Evolutionary conservation across 2,329 filamentous ascomycete species (phyloP).

Genomic region (Diaporthe sp.): DNA sequence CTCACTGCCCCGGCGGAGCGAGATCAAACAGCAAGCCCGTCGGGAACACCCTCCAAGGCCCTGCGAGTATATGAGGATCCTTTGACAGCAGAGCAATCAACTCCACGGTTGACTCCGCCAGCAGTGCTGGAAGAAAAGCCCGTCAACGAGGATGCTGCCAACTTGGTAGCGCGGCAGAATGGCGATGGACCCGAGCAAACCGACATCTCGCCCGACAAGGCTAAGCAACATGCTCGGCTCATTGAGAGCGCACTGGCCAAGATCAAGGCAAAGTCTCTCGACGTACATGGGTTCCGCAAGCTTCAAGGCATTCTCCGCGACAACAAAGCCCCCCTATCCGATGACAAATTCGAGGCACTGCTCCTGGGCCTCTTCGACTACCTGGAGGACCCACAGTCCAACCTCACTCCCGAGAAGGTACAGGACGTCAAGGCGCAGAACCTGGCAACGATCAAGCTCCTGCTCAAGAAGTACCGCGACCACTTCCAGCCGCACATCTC

Average conservation of each 20-base stretch:
- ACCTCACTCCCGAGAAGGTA: constrained; percentile 72
- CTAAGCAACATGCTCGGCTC: constrained; percentile 71
- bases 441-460: constrained; percentile 79
- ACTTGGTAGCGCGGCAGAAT: constrained; percentile 47
- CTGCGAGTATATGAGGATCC: constrained; percentile 76
- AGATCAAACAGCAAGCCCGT: constrained; percentile 32
- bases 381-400: constrained; percentile 72
- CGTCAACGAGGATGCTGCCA: constrained; percentile 68
- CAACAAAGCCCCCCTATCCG: constrained; percentile 72
- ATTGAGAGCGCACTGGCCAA: constrained; percentile 82
- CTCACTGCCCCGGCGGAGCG: not conserved
- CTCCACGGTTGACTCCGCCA: constrained; percentile 53
- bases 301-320: constrained; percentile 82
- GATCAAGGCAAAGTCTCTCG: constrained; percentile 79
- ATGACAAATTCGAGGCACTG: constrained; percentile 78
- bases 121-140: constrained; percentile 73
- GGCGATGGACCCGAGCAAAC: constrained; percentile 41
- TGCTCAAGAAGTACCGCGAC: constrained; percentile 77
- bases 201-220: constrained; percentile 63
- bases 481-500: constrained; percentile 78
- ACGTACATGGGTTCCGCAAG: constrained; percentile 85
- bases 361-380: constrained; percentile 79
- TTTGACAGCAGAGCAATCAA: constrained; percentile 62
- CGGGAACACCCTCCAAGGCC: constrained; percentile 52
- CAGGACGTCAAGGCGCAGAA: constrained; percentile 83